These are phyloP conservation scores for Elongisporangium prolatum DNA, from an alignment of 352 stramenopile species.

Conservation along the genomic window DNA sequence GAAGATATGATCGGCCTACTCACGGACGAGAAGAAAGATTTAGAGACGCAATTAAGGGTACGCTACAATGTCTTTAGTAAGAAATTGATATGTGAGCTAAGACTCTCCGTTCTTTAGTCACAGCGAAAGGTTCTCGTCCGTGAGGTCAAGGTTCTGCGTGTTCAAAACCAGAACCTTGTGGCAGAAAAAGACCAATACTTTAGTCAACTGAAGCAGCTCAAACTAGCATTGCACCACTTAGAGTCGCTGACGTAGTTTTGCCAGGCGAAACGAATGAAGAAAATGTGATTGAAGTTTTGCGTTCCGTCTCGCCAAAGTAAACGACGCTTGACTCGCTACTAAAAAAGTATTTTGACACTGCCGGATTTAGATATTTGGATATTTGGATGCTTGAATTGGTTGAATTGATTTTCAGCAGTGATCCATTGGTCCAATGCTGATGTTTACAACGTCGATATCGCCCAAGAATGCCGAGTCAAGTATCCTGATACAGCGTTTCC, in stretches of 20 bases:
- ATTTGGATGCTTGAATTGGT: no score
- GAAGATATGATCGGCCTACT: constrained; percentile 79
- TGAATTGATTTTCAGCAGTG: no score
- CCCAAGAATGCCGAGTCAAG: no score
- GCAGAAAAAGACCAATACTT: constrained; percentile 71
- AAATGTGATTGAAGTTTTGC: background rate
- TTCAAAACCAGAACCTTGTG: constrained; percentile 59
- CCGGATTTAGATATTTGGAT: no score
- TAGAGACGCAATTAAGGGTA: constrained; percentile 63
- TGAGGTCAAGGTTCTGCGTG: constrained; percentile 69
- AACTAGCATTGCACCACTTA: constrained; percentile 63
- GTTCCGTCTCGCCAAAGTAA: no score
- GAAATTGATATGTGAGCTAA: background rate
- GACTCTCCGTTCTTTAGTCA: constrained; percentile 16
- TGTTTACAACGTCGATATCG: no score
- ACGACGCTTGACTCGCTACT: no score
- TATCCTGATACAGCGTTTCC: no score
- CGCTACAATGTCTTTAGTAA: constrained; percentile 2
- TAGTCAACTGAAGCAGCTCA: constrained; percentile 70
- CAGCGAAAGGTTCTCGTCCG: constrained; percentile 80
- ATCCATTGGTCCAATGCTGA: no score
- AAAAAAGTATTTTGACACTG: no score
- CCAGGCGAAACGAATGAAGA: background rate
- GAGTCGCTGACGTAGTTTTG: constrained; percentile 13
- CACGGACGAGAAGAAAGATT: constrained; percentile 68